Evolutionary conservation across 345 rosid genomes (phyloP), one percentile per base, ranked within the genome.

Genomic region (Firmiana major): DNA sequence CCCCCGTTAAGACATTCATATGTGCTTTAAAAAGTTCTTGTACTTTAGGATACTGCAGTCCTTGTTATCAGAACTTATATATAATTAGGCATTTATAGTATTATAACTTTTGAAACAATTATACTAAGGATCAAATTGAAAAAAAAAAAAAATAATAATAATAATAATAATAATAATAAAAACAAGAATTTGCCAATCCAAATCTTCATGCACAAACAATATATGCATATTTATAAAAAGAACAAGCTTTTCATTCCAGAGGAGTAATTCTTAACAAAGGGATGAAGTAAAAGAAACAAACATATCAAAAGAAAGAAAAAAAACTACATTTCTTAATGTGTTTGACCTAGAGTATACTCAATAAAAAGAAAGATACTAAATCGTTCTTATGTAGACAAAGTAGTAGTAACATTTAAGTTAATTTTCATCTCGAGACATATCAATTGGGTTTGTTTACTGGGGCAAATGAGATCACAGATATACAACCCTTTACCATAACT

Each of bases 1-100:
- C 75, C 71, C 76, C 80, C 78, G 45, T 67, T 59, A 63, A 66
- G 40, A 64, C 54, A 80, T 71, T 80, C 78, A 71, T 65, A 42
- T 53, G 69, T 76, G 68, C 66, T 79, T 77, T 60, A 54, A 67
- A 63, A 57, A 11, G 2, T 38, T 57, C 71, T 9, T 19, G 46
- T 40, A 22, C 59, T 42, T 53, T 66, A 42, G n/a, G 65, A 54
- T 26, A 66, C 36, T 0, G 1, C 15, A 45, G 21, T 46, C 77
- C 74, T 38, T 28, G 55, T 54, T 70, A 28, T 71, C 24, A 21
- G 16, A 79, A 66, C 34, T 54, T 66, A 48, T 65, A 68, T 36
- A 62, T 7, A 72, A 64, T 28, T 38, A 64, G 63, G 6, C 40
- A 49, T 17, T 10, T 69, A n/a, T 24, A 55, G 46, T 24, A 24